phyloP scores from a whole-genome alignment of 108 stramenopile species.

The Nitzschia inconspicua region DNA sequence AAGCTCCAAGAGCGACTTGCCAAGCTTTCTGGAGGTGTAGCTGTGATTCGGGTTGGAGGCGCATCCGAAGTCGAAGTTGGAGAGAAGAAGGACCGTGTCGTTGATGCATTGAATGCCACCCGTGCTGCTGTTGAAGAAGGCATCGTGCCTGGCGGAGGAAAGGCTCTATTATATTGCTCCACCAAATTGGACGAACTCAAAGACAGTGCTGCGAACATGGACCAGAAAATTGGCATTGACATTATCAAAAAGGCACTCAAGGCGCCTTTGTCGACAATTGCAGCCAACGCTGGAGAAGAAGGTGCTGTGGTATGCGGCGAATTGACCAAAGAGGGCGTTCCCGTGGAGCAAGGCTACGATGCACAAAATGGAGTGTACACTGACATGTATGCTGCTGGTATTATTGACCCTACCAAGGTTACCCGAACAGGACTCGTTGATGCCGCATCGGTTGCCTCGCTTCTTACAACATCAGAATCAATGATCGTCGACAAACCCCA shows the following conservation, averaged over 20 bases:
- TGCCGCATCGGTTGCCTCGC: conserved; percentile 94
- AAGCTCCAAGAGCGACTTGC: conserved; percentile 99
- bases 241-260: conserved; percentile 95
- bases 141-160: conserved; percentile 99
- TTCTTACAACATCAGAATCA: conserved; percentile 97
- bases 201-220: conserved; percentile 91
- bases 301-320: conserved; percentile 98
- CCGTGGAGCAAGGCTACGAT: conserved; percentile 80
- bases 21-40: conserved; percentile 97
- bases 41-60: conserved; percentile 99
- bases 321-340: conserved; percentile 72
- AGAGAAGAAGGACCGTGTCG: conserved; percentile 99
- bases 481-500: conserved; percentile 96
- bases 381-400: conserved; percentile 94
- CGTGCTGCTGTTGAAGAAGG: conserved; percentile 99
- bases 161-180: conserved; percentile 97
- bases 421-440: conserved; percentile 97
- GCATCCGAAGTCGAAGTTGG: conserved; percentile 98
- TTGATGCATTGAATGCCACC: conserved; percentile 99
- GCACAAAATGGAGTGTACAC: conserved; percentile 89
- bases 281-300: conserved; percentile 94
- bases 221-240: conserved; percentile 97
- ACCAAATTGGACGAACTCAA: conserved; percentile 82
- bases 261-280: conserved; percentile 93
- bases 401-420: conserved; percentile 99